These are phyloP conservation scores for Cupressus sempervirens DNA, from an alignment of 75 land plant species.

Conservation along the genomic window DNA sequence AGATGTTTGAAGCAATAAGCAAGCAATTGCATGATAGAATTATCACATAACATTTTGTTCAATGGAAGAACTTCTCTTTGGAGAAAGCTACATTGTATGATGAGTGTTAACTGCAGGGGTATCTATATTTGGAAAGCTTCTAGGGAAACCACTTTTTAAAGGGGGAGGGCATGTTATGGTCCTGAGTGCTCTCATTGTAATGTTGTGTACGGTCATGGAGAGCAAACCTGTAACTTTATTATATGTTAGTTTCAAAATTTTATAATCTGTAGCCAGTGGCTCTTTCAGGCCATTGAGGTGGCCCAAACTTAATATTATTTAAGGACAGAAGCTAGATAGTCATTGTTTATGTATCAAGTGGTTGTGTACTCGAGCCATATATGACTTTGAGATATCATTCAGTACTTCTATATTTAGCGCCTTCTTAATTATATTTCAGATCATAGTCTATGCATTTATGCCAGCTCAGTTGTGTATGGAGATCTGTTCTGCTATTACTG, in stretches of 20 bases:
- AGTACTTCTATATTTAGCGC: neutral
- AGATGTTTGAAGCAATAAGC: neutral
- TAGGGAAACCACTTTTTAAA: neutral
- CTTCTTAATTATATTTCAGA: neutral
- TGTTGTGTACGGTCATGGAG: neutral
- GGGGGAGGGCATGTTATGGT: neutral
- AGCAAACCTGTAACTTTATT: neutral
- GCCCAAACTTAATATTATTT: neutral
- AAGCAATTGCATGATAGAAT: neutral
- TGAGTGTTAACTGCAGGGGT: neutral
- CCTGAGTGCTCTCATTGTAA: neutral
- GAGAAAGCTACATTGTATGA: neutral
- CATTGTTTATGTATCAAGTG: neutral
- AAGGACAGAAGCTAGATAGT: neutral
- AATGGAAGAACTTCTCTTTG: neutral
- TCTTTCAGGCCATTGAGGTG: neutral
- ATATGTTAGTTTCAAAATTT: neutral
- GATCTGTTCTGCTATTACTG: neutral
- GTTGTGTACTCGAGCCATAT: neutral
- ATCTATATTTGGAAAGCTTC: neutral
- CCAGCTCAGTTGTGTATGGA: neutral
- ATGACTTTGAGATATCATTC: neutral
- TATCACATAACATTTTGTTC: neutral
- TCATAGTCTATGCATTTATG: neutral
- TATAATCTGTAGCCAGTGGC: neutral